Percentiles rank a stretch among this genome's conserved stretches.
These are phyloP conservation scores for Alternaria triticina DNA, from an alignment of 2,329 filamentous ascomycete genomes.

Conservation along the genomic window DNA sequence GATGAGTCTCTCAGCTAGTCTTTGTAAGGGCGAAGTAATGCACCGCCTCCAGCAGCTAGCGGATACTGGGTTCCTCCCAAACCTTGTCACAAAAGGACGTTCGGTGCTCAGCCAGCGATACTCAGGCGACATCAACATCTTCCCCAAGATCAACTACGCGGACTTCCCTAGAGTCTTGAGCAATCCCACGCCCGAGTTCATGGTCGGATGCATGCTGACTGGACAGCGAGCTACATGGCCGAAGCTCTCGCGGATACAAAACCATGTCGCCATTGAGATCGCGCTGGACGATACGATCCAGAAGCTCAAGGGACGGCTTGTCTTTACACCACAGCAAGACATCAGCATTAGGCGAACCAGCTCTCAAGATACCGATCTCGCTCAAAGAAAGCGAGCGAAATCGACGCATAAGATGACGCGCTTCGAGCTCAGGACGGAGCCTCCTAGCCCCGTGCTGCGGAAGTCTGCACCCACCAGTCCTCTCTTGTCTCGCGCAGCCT, in stretches of 20 bases:
- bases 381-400: slow-evolving; percentile 17
- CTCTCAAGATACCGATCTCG: slow-evolving; percentile 33
- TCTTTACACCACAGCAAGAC: slow-evolving; percentile 68
- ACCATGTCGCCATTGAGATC: slow-evolving; percentile 87
- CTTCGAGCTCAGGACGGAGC: slow-evolving; percentile 25
- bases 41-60: slow-evolving; percentile 81
- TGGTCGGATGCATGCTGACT: slow-evolving; percentile 75
- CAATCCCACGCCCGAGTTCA: slow-evolving; percentile 87
- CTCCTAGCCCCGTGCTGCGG: slow-evolving; percentile 25
- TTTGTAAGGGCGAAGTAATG: slow-evolving; percentile 80
- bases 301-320: slow-evolving; percentile 69
- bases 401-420: slow-evolving; percentile 31
- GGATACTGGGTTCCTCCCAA: slow-evolving; percentile 81
- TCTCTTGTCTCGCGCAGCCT: slow-evolving; percentile 17
- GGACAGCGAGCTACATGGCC: slow-evolving; percentile 93
- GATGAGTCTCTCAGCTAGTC: slow-evolving; percentile 70
- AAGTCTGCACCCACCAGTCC: slow-evolving; percentile 26
- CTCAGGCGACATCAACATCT: slow-evolving; percentile 92
- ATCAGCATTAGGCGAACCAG: slow-evolving; percentile 32
- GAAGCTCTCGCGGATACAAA: slow-evolving; percentile 81
- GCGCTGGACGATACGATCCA: slow-evolving; percentile 80
- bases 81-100: slow-evolving; percentile 75
- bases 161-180: slow-evolving; percentile 79
- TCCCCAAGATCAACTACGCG: slow-evolving; percentile 76
- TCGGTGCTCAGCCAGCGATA: slow-evolving; percentile 90